phyloP scores from a whole-genome alignment of 2,329 filamentous ascomycete genomes.

The Corynespora cassiicola region DNA sequence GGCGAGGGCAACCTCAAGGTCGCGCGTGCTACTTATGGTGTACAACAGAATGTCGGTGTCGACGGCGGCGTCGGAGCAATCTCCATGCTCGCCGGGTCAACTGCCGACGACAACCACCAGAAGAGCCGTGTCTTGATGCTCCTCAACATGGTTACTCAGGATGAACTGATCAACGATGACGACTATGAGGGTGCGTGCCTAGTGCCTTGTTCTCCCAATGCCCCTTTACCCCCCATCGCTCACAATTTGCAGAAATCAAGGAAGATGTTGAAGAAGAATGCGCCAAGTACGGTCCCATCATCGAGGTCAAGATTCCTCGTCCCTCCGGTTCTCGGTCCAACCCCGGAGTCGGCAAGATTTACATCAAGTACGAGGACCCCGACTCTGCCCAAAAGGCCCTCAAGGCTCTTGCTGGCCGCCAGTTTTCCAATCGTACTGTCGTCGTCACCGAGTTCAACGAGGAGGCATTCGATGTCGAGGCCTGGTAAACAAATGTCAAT shows the following conservation, averaged over 20 bases:
- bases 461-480: conserved; percentile 93
- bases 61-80: conserved; percentile 98
- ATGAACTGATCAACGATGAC: conserved; percentile 91
- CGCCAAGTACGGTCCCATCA: conserved; percentile 82
- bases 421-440: conserved; percentile 95
- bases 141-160: conserved; percentile 97
- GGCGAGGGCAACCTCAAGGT: conserved; percentile 87
- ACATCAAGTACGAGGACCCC: conserved; percentile 84
- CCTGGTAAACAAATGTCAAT: conserved; percentile 67
- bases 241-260: conserved; percentile 77
- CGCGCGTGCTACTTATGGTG: conserved; percentile 86
- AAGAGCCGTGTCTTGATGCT: conserved; percentile 86
- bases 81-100: conserved; percentile 94
- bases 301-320: conserved; percentile 92
- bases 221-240: conserved; percentile 34
- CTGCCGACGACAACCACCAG: conserved; percentile 73
- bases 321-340: conserved; percentile 83
- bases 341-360: conserved; percentile 95
- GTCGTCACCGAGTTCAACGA: conserved; percentile 97
- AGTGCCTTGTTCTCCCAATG: not conserved
- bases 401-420: conserved; percentile 87
- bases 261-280: conserved; percentile 96
- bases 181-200: conserved; percentile 83
- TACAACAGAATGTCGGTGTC: conserved; percentile 88
- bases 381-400: conserved; percentile 85